Base-by-base conservation (phyloP, 139 green algal genomes). In the Edaphochlamys debaryana region DNA sequence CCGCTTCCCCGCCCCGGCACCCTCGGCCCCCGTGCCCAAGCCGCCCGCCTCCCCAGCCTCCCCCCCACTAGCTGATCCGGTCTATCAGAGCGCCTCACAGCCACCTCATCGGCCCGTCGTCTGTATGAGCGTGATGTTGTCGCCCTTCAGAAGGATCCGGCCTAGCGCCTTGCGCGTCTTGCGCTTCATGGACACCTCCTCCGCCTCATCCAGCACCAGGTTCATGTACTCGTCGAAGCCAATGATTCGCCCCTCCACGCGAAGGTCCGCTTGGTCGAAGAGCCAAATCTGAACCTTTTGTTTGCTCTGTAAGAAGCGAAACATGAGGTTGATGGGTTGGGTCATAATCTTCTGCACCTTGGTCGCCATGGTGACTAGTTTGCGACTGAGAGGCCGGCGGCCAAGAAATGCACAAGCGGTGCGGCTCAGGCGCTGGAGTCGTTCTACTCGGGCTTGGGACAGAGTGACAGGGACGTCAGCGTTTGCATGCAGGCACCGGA, bases 201-300 rank as follows among this genome's bases (percentile, higher is more conserved):
- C 97, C 20, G 97, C 96, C 60, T 99, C 98, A 62, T 99, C 97
- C 64, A 99, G 88, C 73, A 99, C 97, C 40, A 99, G 87, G 86
- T 99, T 99, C 98, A 99, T 99, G 93, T 99, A 99, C 89, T 99
- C 97, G 86, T 99, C 98, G 79, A 99, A 99, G 1, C 98, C 96
- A 75, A 99, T 98, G 89, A 99, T 99, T n/a, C 92, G 89, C 1
- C 97, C 98, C 83, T 99, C 98, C 29, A 99, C 95, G 0, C 95
- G 85, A 56, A 98, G 69, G 87, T 99, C 97, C 22, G 82, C 93
- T 79, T 99, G 95, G 56, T 99, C 97, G 79, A 93, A 99, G 32
- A 99, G 90, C 98, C 98, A 99, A 48, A 99, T 96, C 86, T 98
- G 94, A 34, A 99, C 94, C 40, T 95, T 92, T 82, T 96, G 95